Percentiles rank a stretch among this genome's conserved stretches.
phyloP scores from a whole-genome alignment of 352 stramenopile species.

The Phytophthora pluvialis region DNA sequence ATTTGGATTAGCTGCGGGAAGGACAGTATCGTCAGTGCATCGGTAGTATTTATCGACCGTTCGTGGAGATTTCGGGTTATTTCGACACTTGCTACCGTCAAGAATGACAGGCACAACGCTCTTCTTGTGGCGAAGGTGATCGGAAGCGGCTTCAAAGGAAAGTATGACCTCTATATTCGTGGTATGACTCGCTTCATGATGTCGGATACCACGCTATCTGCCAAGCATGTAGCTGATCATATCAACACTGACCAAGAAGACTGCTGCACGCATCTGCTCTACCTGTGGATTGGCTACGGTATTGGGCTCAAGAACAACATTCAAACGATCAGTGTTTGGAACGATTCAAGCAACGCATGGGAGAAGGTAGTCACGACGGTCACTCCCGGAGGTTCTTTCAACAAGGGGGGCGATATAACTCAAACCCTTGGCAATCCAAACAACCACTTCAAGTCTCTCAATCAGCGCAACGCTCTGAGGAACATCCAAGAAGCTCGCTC shows the following conservation, averaged over 20 bases:
- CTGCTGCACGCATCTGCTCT: conserved; percentile 16
- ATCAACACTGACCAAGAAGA: conserved; percentile 13
- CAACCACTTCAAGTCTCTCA: no score
- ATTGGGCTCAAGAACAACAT: conserved; percentile 21
- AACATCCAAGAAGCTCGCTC: neutral
- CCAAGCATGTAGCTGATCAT: neutral
- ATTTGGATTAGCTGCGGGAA: conserved; percentile 10
- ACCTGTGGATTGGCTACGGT: conserved; percentile 17
- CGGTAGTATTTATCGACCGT: conserved; percentile 1
- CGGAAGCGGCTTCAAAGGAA: neutral
- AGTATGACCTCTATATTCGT: neutral
- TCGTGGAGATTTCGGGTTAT: neutral
- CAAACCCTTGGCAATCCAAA: neutral
- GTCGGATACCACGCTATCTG: neutral
- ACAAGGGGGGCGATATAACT: neutral
- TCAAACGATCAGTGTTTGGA: neutral
- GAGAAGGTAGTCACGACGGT: conserved; percentile 3
- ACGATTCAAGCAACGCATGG: neutral
- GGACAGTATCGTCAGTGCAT: conserved; percentile 8
- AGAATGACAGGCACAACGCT: neutral
- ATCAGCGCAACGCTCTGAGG: no score
- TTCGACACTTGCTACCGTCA: neutral
- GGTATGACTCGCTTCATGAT: neutral
- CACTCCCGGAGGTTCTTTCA: neutral
- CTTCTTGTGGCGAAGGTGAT: neutral